Conservation (phyloP, 2,329 filamentous ascomycete species). For the Leptodontidium sp. region DNA sequence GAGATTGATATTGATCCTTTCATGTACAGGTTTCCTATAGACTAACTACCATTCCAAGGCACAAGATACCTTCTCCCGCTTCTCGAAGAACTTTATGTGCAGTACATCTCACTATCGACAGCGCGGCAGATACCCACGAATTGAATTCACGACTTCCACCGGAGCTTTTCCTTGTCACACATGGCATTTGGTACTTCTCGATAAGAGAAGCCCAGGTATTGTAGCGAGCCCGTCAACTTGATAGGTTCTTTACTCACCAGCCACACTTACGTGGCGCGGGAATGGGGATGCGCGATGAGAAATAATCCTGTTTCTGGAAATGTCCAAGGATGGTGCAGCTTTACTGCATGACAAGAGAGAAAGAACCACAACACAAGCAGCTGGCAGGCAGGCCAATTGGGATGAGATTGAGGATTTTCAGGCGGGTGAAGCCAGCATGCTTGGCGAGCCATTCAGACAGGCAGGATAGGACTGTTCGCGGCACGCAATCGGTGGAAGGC, state of each 20-base stretch:
- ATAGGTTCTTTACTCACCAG: constrained; percentile 6
- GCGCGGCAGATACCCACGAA: background rate
- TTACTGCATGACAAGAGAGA: constrained; percentile 1
- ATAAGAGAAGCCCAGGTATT: background rate
- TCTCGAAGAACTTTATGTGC: background rate
- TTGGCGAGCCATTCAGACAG: constrained; percentile 1
- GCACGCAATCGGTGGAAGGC: constrained; percentile 2
- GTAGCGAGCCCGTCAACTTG: background rate
- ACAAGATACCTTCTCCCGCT: background rate
- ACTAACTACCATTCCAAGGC: constrained; percentile 8
- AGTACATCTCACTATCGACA: background rate
- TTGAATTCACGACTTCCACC: background rate
- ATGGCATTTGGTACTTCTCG: constrained; percentile 17
- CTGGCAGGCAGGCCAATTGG: constrained; percentile 4
- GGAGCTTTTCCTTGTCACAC: background rate
- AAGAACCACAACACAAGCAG: background rate
- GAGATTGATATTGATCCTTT: constrained; percentile 1
- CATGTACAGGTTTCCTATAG: constrained; percentile 1
- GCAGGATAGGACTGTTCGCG: background rate
- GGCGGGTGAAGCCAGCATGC: background rate
- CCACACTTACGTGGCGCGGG: background rate
- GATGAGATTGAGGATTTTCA: constrained; percentile 5
- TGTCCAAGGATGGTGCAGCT: constrained; percentile 11
- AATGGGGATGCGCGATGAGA: background rate
- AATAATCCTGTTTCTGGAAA: constrained; percentile 11